Conservation (phyloP, 306 rosid genomes). For the Quercus wislizeni region DNA sequence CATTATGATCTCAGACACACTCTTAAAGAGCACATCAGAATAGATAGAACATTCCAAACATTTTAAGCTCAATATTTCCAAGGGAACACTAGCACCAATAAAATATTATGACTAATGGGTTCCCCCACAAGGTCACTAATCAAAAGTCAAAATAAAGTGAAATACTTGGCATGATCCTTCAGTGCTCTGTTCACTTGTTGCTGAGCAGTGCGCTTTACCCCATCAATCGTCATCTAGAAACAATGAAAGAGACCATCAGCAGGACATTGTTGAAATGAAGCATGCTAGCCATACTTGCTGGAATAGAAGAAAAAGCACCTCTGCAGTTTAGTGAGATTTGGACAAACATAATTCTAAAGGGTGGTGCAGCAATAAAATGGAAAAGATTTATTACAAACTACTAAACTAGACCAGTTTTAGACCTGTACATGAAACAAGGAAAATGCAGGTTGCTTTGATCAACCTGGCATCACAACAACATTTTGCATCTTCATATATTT, state of each 20-base stretch:
- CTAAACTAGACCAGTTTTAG: background rate
- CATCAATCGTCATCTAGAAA: slow-evolving; percentile 82
- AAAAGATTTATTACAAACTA: background rate
- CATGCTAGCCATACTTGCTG: slow-evolving; percentile 9
- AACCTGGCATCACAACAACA: background rate
- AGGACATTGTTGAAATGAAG: slow-evolving; percentile 1
- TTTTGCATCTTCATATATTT: background rate
- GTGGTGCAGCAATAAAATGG: background rate
- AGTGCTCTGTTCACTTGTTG: slow-evolving; percentile 90
- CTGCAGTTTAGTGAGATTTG: slow-evolving; percentile 5
- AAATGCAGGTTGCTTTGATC: background rate
- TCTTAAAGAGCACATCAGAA: background rate
- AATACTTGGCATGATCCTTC: slow-evolving; percentile 81
- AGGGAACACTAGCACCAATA: background rate
- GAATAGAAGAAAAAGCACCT: slow-evolving; percentile 14
- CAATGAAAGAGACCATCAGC: slow-evolving; percentile 27
- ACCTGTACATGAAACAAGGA: background rate
- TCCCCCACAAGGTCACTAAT: background rate
- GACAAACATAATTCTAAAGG: slow-evolving; percentile 1
- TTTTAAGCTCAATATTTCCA: background rate
- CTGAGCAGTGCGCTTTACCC: slow-evolving; percentile 94
- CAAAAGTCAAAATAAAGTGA: slow-evolving; percentile 6
- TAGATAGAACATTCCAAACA: background rate
- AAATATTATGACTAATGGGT: background rate
- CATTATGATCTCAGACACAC: background rate